phyloP scores from a whole-genome alignment of 768 basidiomycete species.

The Amanita thiersii region DNA sequence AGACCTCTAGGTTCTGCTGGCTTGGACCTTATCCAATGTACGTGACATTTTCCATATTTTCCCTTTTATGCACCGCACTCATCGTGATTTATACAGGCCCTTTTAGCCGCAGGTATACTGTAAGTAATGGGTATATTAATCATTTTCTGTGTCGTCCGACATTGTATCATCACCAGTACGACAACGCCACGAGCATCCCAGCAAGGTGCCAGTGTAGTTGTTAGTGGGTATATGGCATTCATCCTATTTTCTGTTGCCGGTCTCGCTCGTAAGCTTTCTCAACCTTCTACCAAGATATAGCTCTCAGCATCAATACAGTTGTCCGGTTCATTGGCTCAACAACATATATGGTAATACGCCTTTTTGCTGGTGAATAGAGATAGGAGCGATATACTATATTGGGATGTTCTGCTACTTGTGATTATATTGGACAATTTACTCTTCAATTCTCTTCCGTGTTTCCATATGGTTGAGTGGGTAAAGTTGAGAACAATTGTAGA shows the following conservation, averaged over 20 bases:
- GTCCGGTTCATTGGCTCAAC: constrained; percentile 81
- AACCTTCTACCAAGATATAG: constrained; percentile 1
- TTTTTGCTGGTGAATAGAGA: constrained; percentile 82
- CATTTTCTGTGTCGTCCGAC: background rate
- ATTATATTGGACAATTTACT: no score
- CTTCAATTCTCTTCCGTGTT: no score
- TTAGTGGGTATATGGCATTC: constrained; percentile 86
- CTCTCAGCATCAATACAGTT: constrained; percentile 35
- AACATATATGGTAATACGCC: constrained; percentile 72
- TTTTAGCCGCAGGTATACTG: constrained; percentile 72
- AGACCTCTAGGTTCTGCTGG: constrained; percentile 52
- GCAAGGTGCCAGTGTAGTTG: constrained; percentile 40
- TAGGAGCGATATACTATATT: no score
- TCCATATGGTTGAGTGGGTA: no score
- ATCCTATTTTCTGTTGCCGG: constrained; percentile 83
- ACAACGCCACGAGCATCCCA: constrained; percentile 43
- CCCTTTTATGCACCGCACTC: constrained; percentile 4
- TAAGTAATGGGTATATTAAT: constrained; percentile 24
- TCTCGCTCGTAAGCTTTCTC: constrained; percentile 63
- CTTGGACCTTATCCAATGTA: constrained; percentile 86
- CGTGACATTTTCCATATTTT: constrained; percentile 11
- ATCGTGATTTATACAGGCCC: constrained; percentile 30
- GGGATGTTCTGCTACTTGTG: no score
- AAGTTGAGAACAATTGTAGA: no score
- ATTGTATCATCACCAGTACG: constrained; percentile 20